Conservation (phyloP, 805 yeast species). For the Kregervanrija delftensis region DNA sequence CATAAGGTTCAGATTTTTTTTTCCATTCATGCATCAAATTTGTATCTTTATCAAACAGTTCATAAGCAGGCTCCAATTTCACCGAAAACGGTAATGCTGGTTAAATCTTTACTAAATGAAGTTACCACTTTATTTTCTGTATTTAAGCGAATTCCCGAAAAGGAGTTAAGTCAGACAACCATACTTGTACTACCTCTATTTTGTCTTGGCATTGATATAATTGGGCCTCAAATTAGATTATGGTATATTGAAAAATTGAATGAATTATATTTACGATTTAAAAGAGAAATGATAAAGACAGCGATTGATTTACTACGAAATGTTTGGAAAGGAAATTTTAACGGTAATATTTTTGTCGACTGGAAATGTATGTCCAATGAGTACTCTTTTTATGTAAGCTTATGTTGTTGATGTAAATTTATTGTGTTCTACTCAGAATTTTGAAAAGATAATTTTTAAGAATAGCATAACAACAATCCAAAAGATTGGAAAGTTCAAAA, state of each 20-base stretch:
- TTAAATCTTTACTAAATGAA: constrained; percentile 5
- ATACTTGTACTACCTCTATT: constrained; percentile 9
- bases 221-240: constrained; percentile 3
- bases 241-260: constrained; percentile 4
- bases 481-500: too few relatives aligned
- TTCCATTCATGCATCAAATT: constrained; percentile 7
- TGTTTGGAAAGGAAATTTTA: constrained; percentile 9
- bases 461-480: too few relatives aligned
- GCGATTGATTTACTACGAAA: constrained; percentile 3
- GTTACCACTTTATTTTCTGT: not conserved
- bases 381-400: not conserved
- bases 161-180: not conserved
- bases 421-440: too few relatives aligned
- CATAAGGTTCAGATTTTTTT: constrained; percentile 5
- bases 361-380: constrained; percentile 5
- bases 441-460: too few relatives aligned
- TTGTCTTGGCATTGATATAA: constrained; percentile 11
- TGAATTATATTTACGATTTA: not conserved
- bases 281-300: constrained; percentile 6
- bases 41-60: constrained; percentile 14
- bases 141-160: not conserved
- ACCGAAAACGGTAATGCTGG: constrained; percentile 11
- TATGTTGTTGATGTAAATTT: not conserved
- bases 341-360: constrained; percentile 9
- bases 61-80: constrained; percentile 9